Evolutionary conservation across 257 asterid species (phyloP), one percentile per base, ranked within the genome.

Genomic region (Solanum arcanum): DNA sequence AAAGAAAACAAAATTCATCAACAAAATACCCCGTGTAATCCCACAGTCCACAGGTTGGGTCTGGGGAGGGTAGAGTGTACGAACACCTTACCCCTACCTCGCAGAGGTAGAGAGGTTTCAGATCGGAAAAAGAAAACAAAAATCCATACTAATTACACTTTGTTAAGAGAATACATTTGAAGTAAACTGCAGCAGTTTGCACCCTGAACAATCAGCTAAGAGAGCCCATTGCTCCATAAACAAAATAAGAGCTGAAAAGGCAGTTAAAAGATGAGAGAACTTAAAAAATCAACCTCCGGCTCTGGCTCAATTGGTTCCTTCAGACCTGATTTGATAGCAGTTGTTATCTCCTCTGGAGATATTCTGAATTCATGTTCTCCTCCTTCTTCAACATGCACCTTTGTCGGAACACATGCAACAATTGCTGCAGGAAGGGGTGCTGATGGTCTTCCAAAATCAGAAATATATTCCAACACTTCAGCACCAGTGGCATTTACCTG

Each of bases 391-490:
- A 95, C 87, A 60, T 97, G 98, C 85, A 91, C 95, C 90, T 91
- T 95, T 91, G 83, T 92, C 7, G 99, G 99, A 86, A 97, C 95
- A 90, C 99, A 97, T 52, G 98, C 99, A 91, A 97, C 99, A 91
- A 97, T 94, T 87, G 99, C 99, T 80, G 99, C 98, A 83, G 99
- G 99, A 86, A 88, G 93, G 6, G 98, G 99, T 70, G 99, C 98
- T 87, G 98, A 91, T 87, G 98, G 94, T 90, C 94, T 95, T 88
- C 99, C 99, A 87, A 90, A 96, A 91, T 97, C 99, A 52, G 99
- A 94, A 83, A 95, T 91, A 92, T 94, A 97, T 91, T 97, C 98
- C 94, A 97, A 92, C 87, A 97, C 97, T 90, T 93, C 90, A 62
- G 99, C 98, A 60, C 99, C 99, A 87, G 94, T 86, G 83, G 97